Base-by-base conservation (phyloP, 306 rosid genomes). In the Cicer judaicum region DNA sequence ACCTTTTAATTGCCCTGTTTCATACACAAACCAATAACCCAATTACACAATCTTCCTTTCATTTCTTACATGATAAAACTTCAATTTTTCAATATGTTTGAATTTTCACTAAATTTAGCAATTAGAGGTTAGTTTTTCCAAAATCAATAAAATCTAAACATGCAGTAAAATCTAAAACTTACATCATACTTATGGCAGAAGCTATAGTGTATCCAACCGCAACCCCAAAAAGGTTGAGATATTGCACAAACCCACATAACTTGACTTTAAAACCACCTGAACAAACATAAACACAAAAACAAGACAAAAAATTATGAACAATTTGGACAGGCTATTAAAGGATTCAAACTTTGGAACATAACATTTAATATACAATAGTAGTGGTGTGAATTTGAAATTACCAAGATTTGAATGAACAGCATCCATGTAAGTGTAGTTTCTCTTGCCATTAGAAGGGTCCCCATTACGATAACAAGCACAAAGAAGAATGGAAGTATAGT, bases 141-240 rank as follows among this genome's bases (percentile, higher is more conserved):
- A 3, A 24, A 2, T 24, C 24, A 21, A 19, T 19, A 19, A 19
- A 24, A 24, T 24, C 34, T 2, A 24, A 24, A 24, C 29, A 21
- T 21, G 29, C 29, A 21, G 2, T 21, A 21, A 21, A 21, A 21
- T 21, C 29, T 21, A 21, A 21, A 72, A 59, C 98, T 85, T 67
- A 93, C 98, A 86, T 82, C 96, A 93, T 91, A 85, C 97, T 91
- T 41, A 80, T 86, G 54, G 98, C 71, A 48, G 97, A 68, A 1
- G 97, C 97, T 64, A 91, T 87, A 6, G 98, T 91, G 80, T 91
- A 93, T 0, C 98, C 97, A 82, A 91, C 42, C 46, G 97, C 92
- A 1, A 86, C 87, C 10, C 98, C 96, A 15, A 87, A 62, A 68
- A 93, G 87, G 72, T 90, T 93, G 40, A 85, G 5, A 76, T 93